Evolutionary conservation across 2,329 filamentous ascomycete genomes (phyloP).

Genomic region (Penicillium occitanis): DNA sequence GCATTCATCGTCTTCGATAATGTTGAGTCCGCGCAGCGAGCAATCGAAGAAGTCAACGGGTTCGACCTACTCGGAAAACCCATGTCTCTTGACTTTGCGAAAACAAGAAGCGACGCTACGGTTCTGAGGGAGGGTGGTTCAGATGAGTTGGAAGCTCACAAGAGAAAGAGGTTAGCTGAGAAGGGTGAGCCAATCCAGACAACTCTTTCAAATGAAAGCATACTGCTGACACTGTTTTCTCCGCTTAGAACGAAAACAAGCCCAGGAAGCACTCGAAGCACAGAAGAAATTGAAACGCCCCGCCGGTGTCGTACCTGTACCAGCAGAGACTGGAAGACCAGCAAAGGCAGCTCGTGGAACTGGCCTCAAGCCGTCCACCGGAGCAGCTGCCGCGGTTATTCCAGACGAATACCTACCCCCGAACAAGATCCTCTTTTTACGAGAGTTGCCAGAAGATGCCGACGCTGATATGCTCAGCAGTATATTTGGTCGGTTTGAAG

Average conservation of each 20-base stretch:
- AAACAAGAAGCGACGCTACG: conserved; percentile 81
- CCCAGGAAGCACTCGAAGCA: conserved; percentile 73
- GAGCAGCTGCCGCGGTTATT: conserved; percentile 68
- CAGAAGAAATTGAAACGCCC: conserved; percentile 73
- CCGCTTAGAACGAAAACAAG: conserved; percentile 69
- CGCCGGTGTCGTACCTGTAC: conserved; percentile 45
- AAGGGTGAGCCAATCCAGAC: conserved; percentile 37
- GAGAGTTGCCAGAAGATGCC: conserved; percentile 85
- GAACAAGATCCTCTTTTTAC: conserved; percentile 94
- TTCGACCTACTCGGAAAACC: conserved; percentile 92
- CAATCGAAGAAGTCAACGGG: conserved; percentile 85
- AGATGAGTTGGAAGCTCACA: conserved; percentile 85
- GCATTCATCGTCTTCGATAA: conserved; percentile 90
- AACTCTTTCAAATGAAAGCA: too few relatives aligned
- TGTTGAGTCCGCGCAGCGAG: conserved; percentile 72
- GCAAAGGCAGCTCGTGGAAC: conserved; percentile 68
- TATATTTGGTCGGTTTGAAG: conserved; percentile 86
- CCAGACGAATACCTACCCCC: conserved; percentile 98
- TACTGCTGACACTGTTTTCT: too few relatives aligned
- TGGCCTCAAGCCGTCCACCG: conserved; percentile 74
- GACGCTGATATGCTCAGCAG: conserved; percentile 74
- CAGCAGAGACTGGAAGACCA: conserved; percentile 54
- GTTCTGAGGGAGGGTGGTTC: conserved; percentile 70
- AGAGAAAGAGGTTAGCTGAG: conserved; percentile 77
- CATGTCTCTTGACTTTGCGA: conserved; percentile 80